phyloP scores from a whole-genome alignment of 129 eudicot genomes.

The Tagetes patula region DNA sequence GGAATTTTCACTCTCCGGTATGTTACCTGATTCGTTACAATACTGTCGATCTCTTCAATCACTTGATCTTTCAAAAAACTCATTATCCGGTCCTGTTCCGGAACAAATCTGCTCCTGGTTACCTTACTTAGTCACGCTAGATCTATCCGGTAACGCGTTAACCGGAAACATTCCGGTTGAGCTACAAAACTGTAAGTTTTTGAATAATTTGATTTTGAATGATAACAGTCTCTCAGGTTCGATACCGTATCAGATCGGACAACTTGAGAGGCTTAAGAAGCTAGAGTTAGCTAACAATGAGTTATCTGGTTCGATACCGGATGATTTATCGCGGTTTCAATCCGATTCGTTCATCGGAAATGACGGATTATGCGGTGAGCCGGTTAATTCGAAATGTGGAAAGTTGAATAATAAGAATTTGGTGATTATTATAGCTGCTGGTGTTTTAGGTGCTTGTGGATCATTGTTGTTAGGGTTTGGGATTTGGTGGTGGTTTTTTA shows the following conservation, averaged over 20 bases:
- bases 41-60: constrained; percentile 60
- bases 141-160: constrained; percentile 54
- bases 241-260: constrained; percentile 59
- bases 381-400: constrained; percentile 53
- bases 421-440: constrained; percentile 64
- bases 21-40: constrained; percentile 56
- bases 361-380: constrained; percentile 60
- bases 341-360: constrained; percentile 49
- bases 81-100: constrained; percentile 60
- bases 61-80: constrained; percentile 66
- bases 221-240: constrained; percentile 54
- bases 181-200: constrained; percentile 56
- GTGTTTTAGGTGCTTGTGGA: constrained; percentile 59
- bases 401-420: constrained; percentile 46
- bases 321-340: constrained; percentile 41
- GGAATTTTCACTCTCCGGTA: constrained; percentile 49
- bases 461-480: constrained; percentile 61
- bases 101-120: constrained; percentile 62
- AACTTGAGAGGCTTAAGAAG: constrained; percentile 55
- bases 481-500: constrained; percentile 68
- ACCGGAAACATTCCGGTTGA: constrained; percentile 60
- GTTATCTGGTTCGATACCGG: constrained; percentile 58
- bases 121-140: constrained; percentile 74
- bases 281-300: constrained; percentile 48
- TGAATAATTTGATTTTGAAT: constrained; percentile 46